Conservation (phyloP, 352 stramenopile genomes). For the Salisapilia sapeloensis region DNA sequence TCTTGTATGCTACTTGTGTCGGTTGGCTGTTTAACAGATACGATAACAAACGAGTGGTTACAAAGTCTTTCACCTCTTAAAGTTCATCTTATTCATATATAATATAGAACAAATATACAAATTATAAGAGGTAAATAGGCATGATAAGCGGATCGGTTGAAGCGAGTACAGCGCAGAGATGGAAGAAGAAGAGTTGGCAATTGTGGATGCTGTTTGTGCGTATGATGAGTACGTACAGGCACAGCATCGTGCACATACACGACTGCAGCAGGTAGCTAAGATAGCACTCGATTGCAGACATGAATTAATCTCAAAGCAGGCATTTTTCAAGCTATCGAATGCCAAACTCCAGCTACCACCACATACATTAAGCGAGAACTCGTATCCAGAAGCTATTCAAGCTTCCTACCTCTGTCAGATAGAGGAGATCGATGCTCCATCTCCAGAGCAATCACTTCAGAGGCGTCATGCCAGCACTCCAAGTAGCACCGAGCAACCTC, state of each 20-base stretch:
- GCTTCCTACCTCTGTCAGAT: conserved; percentile 10
- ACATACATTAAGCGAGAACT: conserved; percentile 35
- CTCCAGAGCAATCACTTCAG: background rate
- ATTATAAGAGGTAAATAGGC: background rate
- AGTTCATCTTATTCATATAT: conserved; percentile 4
- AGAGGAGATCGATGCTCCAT: conserved; percentile 3
- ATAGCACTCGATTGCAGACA: background rate
- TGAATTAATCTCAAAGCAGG: conserved; percentile 8
- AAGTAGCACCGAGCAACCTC: conserved; percentile 1
- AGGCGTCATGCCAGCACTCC: background rate
- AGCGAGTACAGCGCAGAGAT: conserved; percentile 2
- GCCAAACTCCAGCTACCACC: conserved; percentile 23
- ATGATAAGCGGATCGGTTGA: conserved; percentile 1
- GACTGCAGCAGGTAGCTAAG: conserved; percentile 30
- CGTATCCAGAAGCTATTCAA: conserved; percentile 38
- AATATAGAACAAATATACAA: conserved; percentile 1
- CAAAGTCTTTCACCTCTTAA: too few species aligned
- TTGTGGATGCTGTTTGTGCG: conserved; percentile 20
- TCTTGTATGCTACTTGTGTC: background rate
- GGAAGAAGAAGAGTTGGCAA: conserved; percentile 13
- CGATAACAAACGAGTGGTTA: too few species aligned
- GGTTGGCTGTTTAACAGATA: background rate
- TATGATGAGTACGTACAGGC: conserved; percentile 31
- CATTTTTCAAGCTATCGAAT: conserved; percentile 55
- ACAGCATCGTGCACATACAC: conserved; percentile 20